Evolutionary conservation across 2,329 filamentous ascomycete species (phyloP).

Genomic region (Capronia americana): DNA sequence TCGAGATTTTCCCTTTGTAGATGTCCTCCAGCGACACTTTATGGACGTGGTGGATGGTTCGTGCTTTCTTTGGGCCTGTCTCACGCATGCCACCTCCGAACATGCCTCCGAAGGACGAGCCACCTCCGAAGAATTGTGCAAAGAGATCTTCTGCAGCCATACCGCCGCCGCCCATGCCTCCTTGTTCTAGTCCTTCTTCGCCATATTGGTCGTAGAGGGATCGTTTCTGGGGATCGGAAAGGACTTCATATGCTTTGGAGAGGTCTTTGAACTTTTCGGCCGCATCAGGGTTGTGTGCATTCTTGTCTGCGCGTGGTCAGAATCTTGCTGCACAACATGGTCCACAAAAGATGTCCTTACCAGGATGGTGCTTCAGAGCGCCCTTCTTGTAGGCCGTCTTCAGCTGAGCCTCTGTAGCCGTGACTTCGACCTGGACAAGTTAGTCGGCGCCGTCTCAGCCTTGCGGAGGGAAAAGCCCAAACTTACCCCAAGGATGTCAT

Average conservation of each 20-base stretch:
- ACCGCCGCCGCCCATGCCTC: slow-evolving; percentile 77
- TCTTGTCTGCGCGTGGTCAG: slow-evolving; percentile 75
- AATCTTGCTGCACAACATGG: neutral
- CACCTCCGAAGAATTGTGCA: slow-evolving; percentile 89
- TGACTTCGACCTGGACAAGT: slow-evolving; percentile 70
- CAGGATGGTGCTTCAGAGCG: slow-evolving; percentile 84
- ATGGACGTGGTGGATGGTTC: slow-evolving; percentile 97
- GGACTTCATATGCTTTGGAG: slow-evolving; percentile 92
- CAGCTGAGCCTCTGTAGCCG: slow-evolving; percentile 79
- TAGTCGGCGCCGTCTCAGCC: slow-evolving; percentile 37
- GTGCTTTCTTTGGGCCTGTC: slow-evolving; percentile 84
- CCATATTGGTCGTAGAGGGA: slow-evolving; percentile 95
- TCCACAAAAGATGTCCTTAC: slow-evolving; percentile 64
- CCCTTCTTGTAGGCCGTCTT: slow-evolving; percentile 94
- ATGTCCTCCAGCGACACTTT: slow-evolving; percentile 98
- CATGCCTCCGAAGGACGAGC: slow-evolving; percentile 72
- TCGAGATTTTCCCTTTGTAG: slow-evolving; percentile 97
- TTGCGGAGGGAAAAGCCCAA: slow-evolving; percentile 7
- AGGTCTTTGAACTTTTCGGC: slow-evolving; percentile 99
- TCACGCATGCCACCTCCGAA: slow-evolving; percentile 83
- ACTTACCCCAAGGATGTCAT: slow-evolving; percentile 57
- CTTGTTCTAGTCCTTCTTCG: slow-evolving; percentile 92
- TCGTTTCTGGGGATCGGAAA: slow-evolving; percentile 91
- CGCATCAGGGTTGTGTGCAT: slow-evolving; percentile 87
- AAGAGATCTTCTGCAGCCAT: slow-evolving; percentile 98